phyloP scores from a whole-genome alignment of 1,284 basidiomycete species.

The Apiotrichum brassicae region DNA sequence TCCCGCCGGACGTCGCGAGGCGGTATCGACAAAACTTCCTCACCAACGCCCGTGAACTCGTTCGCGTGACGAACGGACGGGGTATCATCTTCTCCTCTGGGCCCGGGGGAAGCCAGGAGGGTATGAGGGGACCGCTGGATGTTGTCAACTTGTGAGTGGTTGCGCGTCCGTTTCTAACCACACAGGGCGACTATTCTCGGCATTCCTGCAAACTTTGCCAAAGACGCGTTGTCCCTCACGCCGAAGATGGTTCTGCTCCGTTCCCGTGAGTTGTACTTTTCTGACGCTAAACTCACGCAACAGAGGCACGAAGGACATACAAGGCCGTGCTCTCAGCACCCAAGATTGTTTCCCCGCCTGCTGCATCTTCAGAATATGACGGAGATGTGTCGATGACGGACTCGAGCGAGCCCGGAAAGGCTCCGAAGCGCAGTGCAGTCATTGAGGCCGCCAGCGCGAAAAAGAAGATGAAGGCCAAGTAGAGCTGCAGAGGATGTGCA shows the following conservation, averaged over 20 bases:
- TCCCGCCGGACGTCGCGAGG: slow-evolving; percentile 24
- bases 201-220: slow-evolving; percentile 46
- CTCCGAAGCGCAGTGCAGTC: background rate
- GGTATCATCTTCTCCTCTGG: slow-evolving; percentile 45
- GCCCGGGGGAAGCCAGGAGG: slow-evolving; percentile 25
- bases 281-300: background rate
- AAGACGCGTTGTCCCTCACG: slow-evolving; percentile 37
- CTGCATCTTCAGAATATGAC: background rate
- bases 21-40: slow-evolving; percentile 44
- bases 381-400: background rate
- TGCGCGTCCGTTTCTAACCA: too few relatives aligned
- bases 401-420: background rate
- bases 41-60: slow-evolving; percentile 43
- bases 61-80: slow-evolving; percentile 43
- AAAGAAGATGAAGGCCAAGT: slow-evolving; percentile 13
- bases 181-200: slow-evolving; percentile 41
- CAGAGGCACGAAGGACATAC: slow-evolving; percentile 41
- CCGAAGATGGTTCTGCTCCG: slow-evolving; percentile 40
- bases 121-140: slow-evolving; percentile 39
- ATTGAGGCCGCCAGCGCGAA: background rate
- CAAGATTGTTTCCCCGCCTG: slow-evolving; percentile 25
- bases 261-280: slow-evolving; percentile 34
- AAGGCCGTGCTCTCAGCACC: slow-evolving; percentile 42
- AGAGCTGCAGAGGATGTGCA: too few relatives aligned
- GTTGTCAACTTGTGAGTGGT: slow-evolving; percentile 44